phyloP scores from a whole-genome alignment of 164 flowering plant species.

The Umbellularia californica region DNA sequence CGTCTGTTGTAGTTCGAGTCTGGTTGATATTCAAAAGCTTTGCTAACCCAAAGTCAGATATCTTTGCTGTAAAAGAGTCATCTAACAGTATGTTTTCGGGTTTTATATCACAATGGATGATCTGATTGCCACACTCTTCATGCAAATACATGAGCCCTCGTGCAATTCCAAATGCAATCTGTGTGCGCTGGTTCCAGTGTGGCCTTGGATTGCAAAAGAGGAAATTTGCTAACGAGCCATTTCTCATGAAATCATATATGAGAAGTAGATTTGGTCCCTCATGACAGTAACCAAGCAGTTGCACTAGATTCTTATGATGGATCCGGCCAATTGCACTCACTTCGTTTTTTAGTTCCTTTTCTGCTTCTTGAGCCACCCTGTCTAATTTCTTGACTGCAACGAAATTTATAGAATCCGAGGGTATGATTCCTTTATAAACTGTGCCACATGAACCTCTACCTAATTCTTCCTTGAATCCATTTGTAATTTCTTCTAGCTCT shows the following conservation, averaged over 20 bases:
- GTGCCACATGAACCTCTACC: slow-evolving; percentile 16
- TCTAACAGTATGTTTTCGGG: slow-evolving; percentile 26
- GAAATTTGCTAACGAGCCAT: slow-evolving; percentile 16
- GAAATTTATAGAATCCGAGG: background rate
- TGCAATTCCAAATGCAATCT: slow-evolving; percentile 22
- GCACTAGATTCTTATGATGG: slow-evolving; percentile 24
- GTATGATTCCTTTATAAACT: slow-evolving; percentile 18
- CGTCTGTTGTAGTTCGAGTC: slow-evolving; percentile 13
- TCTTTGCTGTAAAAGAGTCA: slow-evolving; percentile 11
- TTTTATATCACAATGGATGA: slow-evolving; percentile 28
- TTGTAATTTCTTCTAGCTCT: slow-evolving; percentile 21
- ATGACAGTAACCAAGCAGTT: slow-evolving; percentile 23
- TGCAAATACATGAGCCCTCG: slow-evolving; percentile 24
- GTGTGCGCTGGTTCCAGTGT: slow-evolving; percentile 16
- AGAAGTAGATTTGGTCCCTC: slow-evolving; percentile 18
- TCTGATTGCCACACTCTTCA: slow-evolving; percentile 19
- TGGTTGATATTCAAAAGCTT: slow-evolving; percentile 22
- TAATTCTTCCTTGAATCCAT: slow-evolving; percentile 17
- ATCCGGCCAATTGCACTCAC: slow-evolving; percentile 19
- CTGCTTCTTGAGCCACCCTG: slow-evolving; percentile 11
- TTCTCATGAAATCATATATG: slow-evolving; percentile 24
- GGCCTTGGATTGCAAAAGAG: slow-evolving; percentile 19
- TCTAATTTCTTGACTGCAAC: slow-evolving; percentile 20
- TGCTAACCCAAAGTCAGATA: slow-evolving; percentile 28
- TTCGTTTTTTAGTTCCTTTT: slow-evolving; percentile 22